Conservation (phyloP, 495 filamentous ascomycete species). For the Margaritispora aquatica region DNA sequence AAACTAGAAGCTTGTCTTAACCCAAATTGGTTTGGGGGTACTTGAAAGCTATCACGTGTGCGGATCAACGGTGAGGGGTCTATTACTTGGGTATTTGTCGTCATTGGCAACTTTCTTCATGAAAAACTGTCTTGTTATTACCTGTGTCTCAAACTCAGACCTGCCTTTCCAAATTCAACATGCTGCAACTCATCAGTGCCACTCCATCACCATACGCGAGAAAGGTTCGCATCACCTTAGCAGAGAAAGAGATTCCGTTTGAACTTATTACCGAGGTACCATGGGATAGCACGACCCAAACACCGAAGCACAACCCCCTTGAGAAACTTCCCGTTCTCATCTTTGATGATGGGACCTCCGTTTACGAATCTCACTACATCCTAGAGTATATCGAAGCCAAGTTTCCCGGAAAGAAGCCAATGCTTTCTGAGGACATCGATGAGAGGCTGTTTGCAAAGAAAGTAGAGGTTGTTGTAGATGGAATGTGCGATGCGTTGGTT, state of each 20-base stretch:
- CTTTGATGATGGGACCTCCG: slow-evolving; percentile 4
- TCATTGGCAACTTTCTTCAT: not conserved
- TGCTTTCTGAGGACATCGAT: slow-evolving; percentile 1
- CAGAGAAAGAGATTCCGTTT: slow-evolving; percentile 1
- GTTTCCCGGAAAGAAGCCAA: not conserved
- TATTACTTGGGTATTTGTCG: not conserved
- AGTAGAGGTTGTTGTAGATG: slow-evolving; percentile 9
- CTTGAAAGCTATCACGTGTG: not conserved
- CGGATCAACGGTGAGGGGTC: not conserved
- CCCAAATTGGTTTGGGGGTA: no score
- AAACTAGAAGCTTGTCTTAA: no score
- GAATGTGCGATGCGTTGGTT: slow-evolving; percentile 7
- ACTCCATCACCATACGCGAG: slow-evolving; percentile 4
- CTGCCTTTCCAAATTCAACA: not conserved
- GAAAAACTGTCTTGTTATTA: no score
- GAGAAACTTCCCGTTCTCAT: slow-evolving; percentile 7
- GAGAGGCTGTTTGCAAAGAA: slow-evolving; percentile 8
- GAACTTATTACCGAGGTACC: slow-evolving; percentile 2
- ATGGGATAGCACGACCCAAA: slow-evolving; percentile 3
- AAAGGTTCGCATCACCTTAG: slow-evolving; percentile 7
- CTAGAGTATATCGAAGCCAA: slow-evolving; percentile 10
- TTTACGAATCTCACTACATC: slow-evolving; percentile 8
- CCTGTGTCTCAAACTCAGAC: no score
- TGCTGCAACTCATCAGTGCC: slow-evolving; percentile 8
- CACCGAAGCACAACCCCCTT: not conserved